These are phyloP conservation scores for Pontederia crassipes DNA, from an alignment of 176 grass and related monocot species.

Conservation along the genomic window DNA sequence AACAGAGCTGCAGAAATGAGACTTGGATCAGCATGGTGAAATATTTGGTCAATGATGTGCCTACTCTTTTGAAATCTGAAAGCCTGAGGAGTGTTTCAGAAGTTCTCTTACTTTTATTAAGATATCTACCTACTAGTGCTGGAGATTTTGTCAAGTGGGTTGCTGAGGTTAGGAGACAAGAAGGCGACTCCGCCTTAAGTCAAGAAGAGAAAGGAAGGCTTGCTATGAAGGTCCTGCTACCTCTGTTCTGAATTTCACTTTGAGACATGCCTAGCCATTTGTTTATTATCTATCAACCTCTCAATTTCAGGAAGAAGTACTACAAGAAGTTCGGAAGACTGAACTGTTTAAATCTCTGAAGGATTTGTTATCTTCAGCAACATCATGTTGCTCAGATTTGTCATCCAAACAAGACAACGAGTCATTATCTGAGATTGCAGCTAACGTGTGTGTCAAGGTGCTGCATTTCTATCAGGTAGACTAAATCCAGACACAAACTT, in stretches of 20 bases:
- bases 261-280: neutral
- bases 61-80: constrained; percentile 49
- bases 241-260: neutral
- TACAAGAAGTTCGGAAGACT: constrained; percentile 57
- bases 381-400: constrained; percentile 9
- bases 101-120: constrained; percentile 36
- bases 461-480: constrained; percentile 38
- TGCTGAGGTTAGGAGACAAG: constrained; percentile 75
- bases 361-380: constrained; percentile 35
- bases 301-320: constrained; percentile 47
- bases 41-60: constrained; percentile 54
- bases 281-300: neutral
- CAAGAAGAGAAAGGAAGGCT: constrained; percentile 59
- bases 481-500: constrained; percentile 28
- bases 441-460: constrained; percentile 57
- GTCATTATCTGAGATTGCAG: constrained; percentile 30
- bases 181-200: constrained; percentile 38
- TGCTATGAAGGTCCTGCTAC: constrained; percentile 17
- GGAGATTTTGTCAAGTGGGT: constrained; percentile 80
- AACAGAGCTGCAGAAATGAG: constrained; percentile 57
- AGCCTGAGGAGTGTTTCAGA: constrained; percentile 25
- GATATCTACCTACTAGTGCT: constrained; percentile 53
- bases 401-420: constrained; percentile 22
- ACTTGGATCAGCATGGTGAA: constrained; percentile 60
- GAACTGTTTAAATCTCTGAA: constrained; percentile 38